phyloP scores from a whole-genome alignment of 768 basidiomycete species.

The Suillus brevipes region DNA sequence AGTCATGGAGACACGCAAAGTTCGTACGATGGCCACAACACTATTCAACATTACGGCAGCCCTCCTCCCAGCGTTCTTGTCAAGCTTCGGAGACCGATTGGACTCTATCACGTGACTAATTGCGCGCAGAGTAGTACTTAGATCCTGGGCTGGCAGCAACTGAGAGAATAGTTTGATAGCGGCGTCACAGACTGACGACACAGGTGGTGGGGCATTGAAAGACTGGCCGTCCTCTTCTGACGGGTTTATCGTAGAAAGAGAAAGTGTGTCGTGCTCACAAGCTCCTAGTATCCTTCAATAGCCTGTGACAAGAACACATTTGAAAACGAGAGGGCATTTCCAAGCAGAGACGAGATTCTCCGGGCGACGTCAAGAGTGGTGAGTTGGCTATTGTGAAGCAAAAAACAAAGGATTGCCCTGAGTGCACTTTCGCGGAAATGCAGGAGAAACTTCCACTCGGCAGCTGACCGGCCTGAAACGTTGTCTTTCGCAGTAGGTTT shows the following conservation, averaged over 20 bases:
- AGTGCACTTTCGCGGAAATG: constrained; percentile 89
- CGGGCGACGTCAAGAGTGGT: constrained; percentile 91
- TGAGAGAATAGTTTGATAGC: constrained; percentile 85
- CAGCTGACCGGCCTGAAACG: constrained; percentile 59
- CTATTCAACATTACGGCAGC: constrained; percentile 84
- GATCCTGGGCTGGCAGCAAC: constrained; percentile 77
- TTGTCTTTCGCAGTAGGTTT: constrained; percentile 91
- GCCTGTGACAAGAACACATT: constrained; percentile 77
- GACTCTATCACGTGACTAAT: constrained; percentile 63
- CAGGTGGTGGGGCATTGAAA: constrained; percentile 70
- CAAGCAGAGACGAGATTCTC: constrained; percentile 81
- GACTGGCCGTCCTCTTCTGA: constrained; percentile 45
- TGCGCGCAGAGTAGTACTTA: constrained; percentile 51
- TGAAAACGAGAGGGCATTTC: constrained; percentile 88
- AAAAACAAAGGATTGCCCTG: constrained; percentile 84
- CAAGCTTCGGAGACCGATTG: constrained; percentile 73
- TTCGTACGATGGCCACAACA: constrained; percentile 67
- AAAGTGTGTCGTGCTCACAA: constrained; percentile 83
- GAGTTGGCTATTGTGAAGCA: constrained; percentile 76
- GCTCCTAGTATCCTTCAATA: constrained; percentile 75
- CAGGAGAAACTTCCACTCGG: constrained; percentile 90
- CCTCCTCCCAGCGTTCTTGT: constrained; percentile 84
- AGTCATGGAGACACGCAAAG: constrained; percentile 59
- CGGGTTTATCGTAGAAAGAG: constrained; percentile 56
- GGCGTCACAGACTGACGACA: constrained; percentile 83